Evolutionary conservation across 2,329 filamentous ascomycete genomes (phyloP), one percentile per base, ranked within the genome.

Genomic region (Bipolaris oryzae): DNA sequence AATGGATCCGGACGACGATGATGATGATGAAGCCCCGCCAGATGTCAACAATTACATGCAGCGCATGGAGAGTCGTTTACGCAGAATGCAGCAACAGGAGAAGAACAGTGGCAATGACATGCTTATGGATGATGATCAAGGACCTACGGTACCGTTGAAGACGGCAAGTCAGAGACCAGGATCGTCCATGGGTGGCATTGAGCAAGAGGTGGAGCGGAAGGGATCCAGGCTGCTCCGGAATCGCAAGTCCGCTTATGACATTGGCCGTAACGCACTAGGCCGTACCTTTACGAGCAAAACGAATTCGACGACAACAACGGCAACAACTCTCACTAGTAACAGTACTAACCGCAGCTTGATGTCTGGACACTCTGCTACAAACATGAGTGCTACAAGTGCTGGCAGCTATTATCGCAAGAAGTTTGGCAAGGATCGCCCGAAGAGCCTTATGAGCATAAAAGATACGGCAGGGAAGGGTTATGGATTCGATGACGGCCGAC

Each of bases 381-480:
- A 85, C 11, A 92, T 97, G 76, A 98, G 94, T 74, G 91, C 92
- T 48, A 98, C 95, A 15, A 98, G 95, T 77, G 95, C 95, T 15
- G 95, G 93, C 51, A 98, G 94, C 77, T 86, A 96, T 62, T 93
- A 92, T 28, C 87, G 93, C 59, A 90, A 90, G 70, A 89, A 88
- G 63, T 73, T 79, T 76, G 72, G 82, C 69, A 76, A 70, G 34
- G 76, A 76, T 39, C 66, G 88, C 60, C 82, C 88, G 15, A 85
- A 86, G 61, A 91, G 88, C 69, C 86, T 87, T 3, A 76, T 90
- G 63, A 87, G 85, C 38, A 82, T 84, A 53, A 82, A 84, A 37
- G 66, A 70, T 41, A 49, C 66, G 13, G 50, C 52, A 31, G 53
- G 64, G 15, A 68, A 85, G 53, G 69, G 66, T 7, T 75, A 70